Conservation (phyloP, 805 yeast genomes). For the Wickerhamiella alocasiicola region DNA sequence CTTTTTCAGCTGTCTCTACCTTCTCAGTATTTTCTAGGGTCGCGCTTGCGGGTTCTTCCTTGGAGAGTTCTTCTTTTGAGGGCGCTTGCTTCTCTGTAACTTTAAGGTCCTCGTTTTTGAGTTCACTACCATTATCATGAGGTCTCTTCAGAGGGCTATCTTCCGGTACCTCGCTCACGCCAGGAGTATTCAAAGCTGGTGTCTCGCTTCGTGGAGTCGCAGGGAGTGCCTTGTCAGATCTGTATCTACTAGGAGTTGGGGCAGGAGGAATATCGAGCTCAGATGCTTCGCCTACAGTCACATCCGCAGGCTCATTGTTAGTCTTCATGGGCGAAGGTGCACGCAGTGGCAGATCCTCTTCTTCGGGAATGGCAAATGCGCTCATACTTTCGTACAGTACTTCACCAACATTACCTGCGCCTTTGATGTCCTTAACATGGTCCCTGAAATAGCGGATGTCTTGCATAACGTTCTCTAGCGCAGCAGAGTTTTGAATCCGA, state of each 20-base stretch:
- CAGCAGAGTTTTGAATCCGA: slow-evolving; percentile 22
- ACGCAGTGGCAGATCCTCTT: slow-evolving; percentile 19
- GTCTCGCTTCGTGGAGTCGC: neutral
- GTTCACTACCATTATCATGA: neutral
- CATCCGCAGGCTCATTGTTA: slow-evolving; percentile 20
- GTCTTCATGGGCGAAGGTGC: slow-evolving; percentile 25
- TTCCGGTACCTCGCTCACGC: neutral
- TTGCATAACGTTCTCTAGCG: slow-evolving; percentile 40
- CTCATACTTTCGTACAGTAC: slow-evolving; percentile 50
- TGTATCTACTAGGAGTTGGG: neutral
- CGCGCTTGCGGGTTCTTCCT: neutral
- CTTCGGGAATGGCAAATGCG: slow-evolving; percentile 27
- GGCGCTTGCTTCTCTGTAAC: neutral
- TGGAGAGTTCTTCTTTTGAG: neutral
- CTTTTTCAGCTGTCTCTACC: neutral
- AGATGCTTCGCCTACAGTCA: slow-evolving; percentile 8
- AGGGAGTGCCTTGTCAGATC: slow-evolving; percentile 1
- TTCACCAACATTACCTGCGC: slow-evolving; percentile 50
- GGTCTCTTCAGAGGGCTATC: neutral
- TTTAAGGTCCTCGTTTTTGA: neutral
- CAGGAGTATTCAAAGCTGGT: neutral
- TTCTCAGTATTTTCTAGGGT: neutral
- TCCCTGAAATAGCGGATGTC: slow-evolving; percentile 55
- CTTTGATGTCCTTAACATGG: slow-evolving; percentile 45
- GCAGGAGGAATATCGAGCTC: neutral